Conservation (phyloP, 2,329 filamentous ascomycete species). For the Fusarium sp. region DNA sequence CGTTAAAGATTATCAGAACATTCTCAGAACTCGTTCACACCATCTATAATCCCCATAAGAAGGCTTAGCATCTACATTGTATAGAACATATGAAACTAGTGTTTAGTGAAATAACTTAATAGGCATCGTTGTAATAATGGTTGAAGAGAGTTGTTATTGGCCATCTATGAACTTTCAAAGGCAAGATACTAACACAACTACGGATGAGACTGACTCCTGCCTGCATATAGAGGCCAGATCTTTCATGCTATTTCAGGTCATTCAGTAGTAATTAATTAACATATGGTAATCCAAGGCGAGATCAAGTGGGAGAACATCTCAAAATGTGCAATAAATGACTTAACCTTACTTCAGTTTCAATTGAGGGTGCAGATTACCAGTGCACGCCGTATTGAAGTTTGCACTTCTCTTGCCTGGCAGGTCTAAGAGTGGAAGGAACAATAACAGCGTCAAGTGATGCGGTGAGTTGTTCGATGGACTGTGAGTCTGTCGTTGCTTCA, state of each 20-base stretch:
- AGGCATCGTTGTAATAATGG: background rate
- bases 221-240: background rate
- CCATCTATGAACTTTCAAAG: background rate
- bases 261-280: background rate
- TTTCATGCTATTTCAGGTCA: background rate
- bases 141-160: background rate
- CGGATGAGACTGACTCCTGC: background rate
- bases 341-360: background rate
- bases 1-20: background rate
- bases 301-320: background rate
- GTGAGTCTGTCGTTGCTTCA: background rate
- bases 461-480: background rate
- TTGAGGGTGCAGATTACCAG: background rate
- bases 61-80: fast-evolving
- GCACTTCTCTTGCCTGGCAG: background rate
- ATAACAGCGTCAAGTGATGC: background rate
- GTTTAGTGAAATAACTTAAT: background rate
- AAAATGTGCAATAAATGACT: background rate
- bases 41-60: background rate
- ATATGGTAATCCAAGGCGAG: too few species aligned
- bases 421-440: background rate
- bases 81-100: background rate
- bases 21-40: background rate
- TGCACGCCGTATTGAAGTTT: background rate
- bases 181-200: background rate